Evolutionary conservation across 108 stramenopile species (phyloP).

Genomic region (Nitzschia sp.): DNA sequence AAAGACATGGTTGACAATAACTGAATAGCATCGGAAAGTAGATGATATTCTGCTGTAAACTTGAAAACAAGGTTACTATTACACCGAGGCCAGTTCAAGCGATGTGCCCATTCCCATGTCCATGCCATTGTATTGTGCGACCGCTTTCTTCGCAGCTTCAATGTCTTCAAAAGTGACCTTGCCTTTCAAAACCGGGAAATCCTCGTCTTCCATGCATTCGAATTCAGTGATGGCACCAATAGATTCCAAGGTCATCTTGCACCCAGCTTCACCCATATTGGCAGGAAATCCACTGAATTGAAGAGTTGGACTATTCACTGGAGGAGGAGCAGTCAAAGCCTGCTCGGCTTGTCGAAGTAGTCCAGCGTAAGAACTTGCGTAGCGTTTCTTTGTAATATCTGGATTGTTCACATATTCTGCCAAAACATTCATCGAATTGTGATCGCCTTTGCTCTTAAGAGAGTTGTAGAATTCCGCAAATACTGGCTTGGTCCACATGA

Average conservation of each 20-base stretch:
- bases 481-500: conserved; percentile 77
- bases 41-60: no score
- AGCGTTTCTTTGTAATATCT: conserved; percentile 56
- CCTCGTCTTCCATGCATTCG: conserved; percentile 58
- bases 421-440: conserved; percentile 80
- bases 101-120: conserved; percentile 79
- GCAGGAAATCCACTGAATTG: conserved; percentile 82
- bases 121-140: conserved; percentile 89
- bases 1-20: conserved; percentile 15
- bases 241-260: conserved; percentile 85
- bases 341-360: conserved; percentile 56
- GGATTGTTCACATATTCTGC: conserved; percentile 76
- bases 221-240: conserved; percentile 70
- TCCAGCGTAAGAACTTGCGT: conserved; percentile 53
- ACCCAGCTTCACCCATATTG: conserved; percentile 79
- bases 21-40: no score
- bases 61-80: no score
- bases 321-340: conserved; percentile 67
- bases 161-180: conserved; percentile 80
- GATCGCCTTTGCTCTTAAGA: conserved; percentile 63
- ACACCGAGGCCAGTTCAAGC: conserved; percentile 9
- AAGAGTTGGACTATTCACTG: conserved; percentile 68
- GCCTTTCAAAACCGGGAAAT: conserved; percentile 63
- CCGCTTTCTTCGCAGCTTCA: conserved; percentile 79
- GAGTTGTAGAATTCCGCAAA: conserved; percentile 69